These are phyloP conservation scores for Pseudogymnoascus sp. DNA, from an alignment of 2,329 filamentous ascomycete species.

Conservation along the genomic window DNA sequence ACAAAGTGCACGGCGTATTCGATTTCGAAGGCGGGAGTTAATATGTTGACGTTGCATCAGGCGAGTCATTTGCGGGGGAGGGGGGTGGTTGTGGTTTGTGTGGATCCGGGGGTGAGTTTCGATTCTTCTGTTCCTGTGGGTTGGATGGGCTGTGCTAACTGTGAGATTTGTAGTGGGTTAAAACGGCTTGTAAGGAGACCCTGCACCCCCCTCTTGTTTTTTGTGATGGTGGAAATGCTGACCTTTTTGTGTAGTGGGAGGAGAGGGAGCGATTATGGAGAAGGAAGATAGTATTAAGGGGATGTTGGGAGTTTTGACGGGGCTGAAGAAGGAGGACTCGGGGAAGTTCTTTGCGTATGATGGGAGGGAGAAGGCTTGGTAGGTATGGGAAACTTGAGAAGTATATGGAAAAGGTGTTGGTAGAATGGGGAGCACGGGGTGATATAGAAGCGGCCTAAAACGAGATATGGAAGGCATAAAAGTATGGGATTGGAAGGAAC, in stretches of 20 bases:
- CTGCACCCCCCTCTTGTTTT: neutral
- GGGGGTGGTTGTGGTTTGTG: slow-evolving; percentile 8
- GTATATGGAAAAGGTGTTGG: neutral
- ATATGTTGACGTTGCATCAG: slow-evolving; percentile 13
- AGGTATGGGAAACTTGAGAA: neutral
- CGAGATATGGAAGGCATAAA: too few species aligned
- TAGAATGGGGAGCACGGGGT: neutral
- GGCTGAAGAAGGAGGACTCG: neutral
- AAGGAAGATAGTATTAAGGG: slow-evolving; percentile 3
- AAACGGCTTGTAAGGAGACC: neutral
- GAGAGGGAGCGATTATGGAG: slow-evolving; percentile 1
- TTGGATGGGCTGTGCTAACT: neutral
- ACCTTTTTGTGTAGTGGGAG: neutral
- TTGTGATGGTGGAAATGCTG: neutral
- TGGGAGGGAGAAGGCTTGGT: neutral
- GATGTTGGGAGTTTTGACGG: neutral
- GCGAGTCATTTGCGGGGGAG: neutral
- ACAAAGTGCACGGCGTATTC: slow-evolving; percentile 13
- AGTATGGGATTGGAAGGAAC: too few species aligned
- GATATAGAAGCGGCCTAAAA: neutral
- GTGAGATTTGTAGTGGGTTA: neutral
- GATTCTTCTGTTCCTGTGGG: neutral
- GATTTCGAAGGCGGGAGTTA: slow-evolving; percentile 18
- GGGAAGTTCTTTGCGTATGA: slow-evolving; percentile 1
- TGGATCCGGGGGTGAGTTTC: slow-evolving; percentile 5